Conservation (phyloP, 371 early-diverging fungal genomes). For the Funneliformis caledonium region DNA sequence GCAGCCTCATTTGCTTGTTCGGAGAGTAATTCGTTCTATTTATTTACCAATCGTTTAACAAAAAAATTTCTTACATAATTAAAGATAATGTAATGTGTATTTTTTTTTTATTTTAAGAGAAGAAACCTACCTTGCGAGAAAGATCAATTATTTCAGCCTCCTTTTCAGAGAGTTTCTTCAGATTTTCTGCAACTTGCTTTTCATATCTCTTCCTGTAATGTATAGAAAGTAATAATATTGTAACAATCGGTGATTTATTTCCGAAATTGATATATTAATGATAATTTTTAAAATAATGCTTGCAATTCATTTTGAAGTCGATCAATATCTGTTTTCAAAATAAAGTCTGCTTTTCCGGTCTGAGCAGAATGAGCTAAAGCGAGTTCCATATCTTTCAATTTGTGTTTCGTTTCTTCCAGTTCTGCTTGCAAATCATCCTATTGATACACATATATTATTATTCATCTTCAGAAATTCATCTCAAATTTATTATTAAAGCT, state of each 20-base stretch:
- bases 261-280: neutral
- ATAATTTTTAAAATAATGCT: constrained; percentile 38
- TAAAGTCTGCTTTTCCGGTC: constrained; percentile 81
- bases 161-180: constrained; percentile 66
- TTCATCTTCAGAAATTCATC: neutral
- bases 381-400: constrained; percentile 72
- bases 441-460: neutral
- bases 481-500: neutral
- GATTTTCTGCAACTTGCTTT: constrained; percentile 73
- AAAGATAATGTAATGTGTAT: neutral
- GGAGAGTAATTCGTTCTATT: constrained; percentile 59
- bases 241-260: neutral
- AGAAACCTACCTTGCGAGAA: constrained; percentile 56
- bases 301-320: constrained; percentile 83
- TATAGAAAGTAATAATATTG: neutral
- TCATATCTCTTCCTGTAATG: constrained; percentile 58
- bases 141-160: constrained; percentile 65
- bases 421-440: constrained; percentile 72
- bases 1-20: constrained; percentile 70
- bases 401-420: constrained; percentile 66
- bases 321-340: constrained; percentile 87
- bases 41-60: neutral
- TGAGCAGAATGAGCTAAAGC: constrained; percentile 71
- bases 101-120: neutral
- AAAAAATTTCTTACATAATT: too few species aligned